Conservation (phyloP, 179 eudicot genomes). For the Spergularia azorica region DNA sequence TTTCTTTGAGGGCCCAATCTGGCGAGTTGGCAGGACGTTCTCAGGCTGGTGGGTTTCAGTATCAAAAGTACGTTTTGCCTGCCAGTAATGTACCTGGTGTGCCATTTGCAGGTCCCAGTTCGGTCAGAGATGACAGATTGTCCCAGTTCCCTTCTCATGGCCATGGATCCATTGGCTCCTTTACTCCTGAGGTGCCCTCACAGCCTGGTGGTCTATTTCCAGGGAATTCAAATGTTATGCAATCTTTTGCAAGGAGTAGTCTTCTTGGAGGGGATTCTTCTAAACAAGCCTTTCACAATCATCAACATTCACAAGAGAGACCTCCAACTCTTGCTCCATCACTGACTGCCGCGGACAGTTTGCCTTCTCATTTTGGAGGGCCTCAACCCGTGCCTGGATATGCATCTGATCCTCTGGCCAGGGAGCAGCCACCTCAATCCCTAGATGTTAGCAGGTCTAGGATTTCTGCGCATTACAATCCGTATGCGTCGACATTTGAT, state of each 20-base stretch:
- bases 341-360: conserved; percentile 30
- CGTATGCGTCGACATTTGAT: conserved; percentile 87
- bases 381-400: conserved; percentile 38
- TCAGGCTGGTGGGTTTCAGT: conserved; percentile 46
- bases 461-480: conserved; percentile 66
- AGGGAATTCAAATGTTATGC: conserved; percentile 39
- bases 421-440: conserved; percentile 40
- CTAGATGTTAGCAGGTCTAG: conserved; percentile 54
- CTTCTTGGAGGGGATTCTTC: conserved; percentile 35
- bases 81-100: conserved; percentile 39
- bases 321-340: conserved; percentile 40
- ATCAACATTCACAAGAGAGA: conserved; percentile 36
- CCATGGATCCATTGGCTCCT: conserved; percentile 36
- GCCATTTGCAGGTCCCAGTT: conserved; percentile 37
- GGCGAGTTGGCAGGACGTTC: conserved; percentile 38
- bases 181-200: conserved; percentile 33
- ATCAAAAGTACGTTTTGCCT: conserved; percentile 36
- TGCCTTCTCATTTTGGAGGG: conserved; percentile 37
- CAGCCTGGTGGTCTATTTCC: conserved; percentile 33
- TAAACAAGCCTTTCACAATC: conserved; percentile 31
- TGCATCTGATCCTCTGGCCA: conserved; percentile 44
- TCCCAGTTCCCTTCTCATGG: conserved; percentile 38
- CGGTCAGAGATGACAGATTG: conserved; percentile 36
- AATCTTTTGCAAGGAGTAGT: conserved; percentile 40
- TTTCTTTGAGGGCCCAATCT: conserved; percentile 38